Conservation (phyloP, 768 basidiomycete species). For the Naganishia antarctica region DNA sequence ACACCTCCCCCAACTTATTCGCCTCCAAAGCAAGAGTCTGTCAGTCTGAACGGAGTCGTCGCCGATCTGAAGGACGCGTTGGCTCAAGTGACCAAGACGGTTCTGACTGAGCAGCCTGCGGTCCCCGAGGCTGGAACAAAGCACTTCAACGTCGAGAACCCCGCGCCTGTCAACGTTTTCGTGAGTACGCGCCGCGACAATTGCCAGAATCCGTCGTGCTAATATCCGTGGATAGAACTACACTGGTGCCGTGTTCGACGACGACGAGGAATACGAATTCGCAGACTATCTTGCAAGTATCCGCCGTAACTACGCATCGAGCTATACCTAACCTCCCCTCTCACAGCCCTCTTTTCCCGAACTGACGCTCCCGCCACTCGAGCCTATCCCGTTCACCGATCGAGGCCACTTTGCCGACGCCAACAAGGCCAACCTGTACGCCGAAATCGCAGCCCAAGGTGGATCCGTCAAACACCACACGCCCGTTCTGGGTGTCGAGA, state of each 20-base stretch:
- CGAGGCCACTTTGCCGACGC: conserved; percentile 42
- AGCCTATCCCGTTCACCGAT: conserved; percentile 31
- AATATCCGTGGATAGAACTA: conserved; percentile 17
- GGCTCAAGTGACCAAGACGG: not conserved
- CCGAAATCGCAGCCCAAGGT: conserved; percentile 40
- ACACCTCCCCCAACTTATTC: conserved; percentile 30
- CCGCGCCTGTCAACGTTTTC: conserved; percentile 27
- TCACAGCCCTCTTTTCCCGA: conserved; percentile 30
- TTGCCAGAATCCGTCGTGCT: not conserved
- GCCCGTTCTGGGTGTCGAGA: conserved; percentile 40
- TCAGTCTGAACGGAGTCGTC: not conserved
- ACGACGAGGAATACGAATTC: conserved; percentile 28
- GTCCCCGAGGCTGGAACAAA: not conserved
- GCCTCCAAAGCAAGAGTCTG: not conserved
- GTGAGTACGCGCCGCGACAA: conserved; percentile 1
- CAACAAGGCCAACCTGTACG: conserved; percentile 36
- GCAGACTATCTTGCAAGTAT: conserved; percentile 22
- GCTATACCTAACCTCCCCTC: not conserved
- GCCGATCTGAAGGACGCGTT: conserved; percentile 18
- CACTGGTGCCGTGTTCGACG: conserved; percentile 27
- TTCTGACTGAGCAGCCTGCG: not conserved
- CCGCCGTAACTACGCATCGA: not conserved
- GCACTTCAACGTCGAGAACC: conserved; percentile 23
- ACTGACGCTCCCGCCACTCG: conserved; percentile 22
- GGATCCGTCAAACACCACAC: conserved; percentile 41